Evolutionary conservation across 2,329 filamentous ascomycete genomes (phyloP), one percentile per base, ranked within the genome.

Genomic region (Magnaporthiopsis rhizophila): DNA sequence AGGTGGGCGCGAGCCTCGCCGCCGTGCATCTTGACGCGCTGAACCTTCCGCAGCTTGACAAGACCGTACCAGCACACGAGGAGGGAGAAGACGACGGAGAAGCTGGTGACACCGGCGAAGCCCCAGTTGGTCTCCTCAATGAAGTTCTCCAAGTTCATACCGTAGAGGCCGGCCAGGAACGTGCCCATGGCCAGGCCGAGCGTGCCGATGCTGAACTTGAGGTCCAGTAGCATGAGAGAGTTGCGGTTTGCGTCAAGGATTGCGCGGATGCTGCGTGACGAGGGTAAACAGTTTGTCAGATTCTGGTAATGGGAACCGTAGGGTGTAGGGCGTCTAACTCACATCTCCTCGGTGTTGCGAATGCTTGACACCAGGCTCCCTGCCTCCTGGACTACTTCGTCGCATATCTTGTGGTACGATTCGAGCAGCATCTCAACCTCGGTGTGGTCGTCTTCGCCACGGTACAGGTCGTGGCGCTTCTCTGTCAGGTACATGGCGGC

Each of bases 101-200:
- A 80, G 24, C 79, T 81, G 2, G 89, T 91, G 66, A 99, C 88
- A 64, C 85, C 85, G 60, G 83, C 83, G 74, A 99, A 98, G 13
- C 94, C 95, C 75, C 91, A 85, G 75, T 91, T 86, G 1, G 90
- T 93, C 74, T 98, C 94, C 79, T 99, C 95, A 71, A 98, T 92
- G 76, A 97, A 98, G 77, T 98, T 98, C 74, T 97, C 96, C 68
- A 99, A 81, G 79, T 99, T 99, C 93, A 98, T 98, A 70, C 95
- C 95, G 82, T 98, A 99, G n/a, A 99, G 86, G n/a, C 93, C 93
- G 11, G 95, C 96, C 71, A 97, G 84, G 73, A 98, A 96, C 62
- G 95, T 97, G 64, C 95, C 95, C 73, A 93, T 92, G 64, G 92
- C 94, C 61, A 98, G 86, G n/a, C 93, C 92, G 5, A 99, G 85